A percentile compares a stretch with the other conserved stretches of the same genome.
These are phyloP conservation scores for Rhexocercosporidium sp. DNA, from an alignment of 2,329 filamentous ascomycete genomes.

Conservation along the genomic window DNA sequence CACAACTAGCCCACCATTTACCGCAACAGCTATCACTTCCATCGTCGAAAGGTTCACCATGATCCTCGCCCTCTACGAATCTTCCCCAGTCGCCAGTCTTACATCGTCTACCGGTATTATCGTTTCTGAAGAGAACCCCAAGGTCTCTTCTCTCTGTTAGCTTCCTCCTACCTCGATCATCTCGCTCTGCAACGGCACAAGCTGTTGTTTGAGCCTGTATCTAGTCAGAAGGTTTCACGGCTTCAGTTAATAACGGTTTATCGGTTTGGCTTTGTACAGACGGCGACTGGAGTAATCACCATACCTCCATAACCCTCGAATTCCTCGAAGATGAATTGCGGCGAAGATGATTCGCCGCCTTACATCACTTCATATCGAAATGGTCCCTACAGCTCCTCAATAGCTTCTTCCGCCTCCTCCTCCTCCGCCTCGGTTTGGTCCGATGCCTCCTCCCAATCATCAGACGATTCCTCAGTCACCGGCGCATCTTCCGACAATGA, in stretches of 20 bases:
- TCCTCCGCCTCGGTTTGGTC: slow-evolving; percentile 76
- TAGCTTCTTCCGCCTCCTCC: slow-evolving; percentile 60
- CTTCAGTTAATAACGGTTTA: slow-evolving; percentile 49
- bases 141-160: slow-evolving; percentile 48
- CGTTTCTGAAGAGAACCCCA: slow-evolving; percentile 55
- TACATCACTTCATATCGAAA: slow-evolving; percentile 55
- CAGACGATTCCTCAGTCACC: slow-evolving; percentile 69
- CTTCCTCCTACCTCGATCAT: slow-evolving; percentile 50
- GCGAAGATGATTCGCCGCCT: slow-evolving; percentile 58
- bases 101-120: slow-evolving; percentile 65
- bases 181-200: slow-evolving; percentile 45
- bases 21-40: slow-evolving; percentile 39
- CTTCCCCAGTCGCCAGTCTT: slow-evolving; percentile 66
- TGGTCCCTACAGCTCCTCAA: slow-evolving; percentile 69
- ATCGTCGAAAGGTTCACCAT: slow-evolving; percentile 52
- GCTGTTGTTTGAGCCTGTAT: slow-evolving; percentile 46
- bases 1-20: slow-evolving; percentile 41
- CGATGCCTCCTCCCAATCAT: slow-evolving; percentile 71
- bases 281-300: slow-evolving; percentile 58
- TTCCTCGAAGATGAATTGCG: slow-evolving; percentile 62
- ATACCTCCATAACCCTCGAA: slow-evolving; percentile 36
- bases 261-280: slow-evolving; percentile 56
- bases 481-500: slow-evolving; percentile 33
- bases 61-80: slow-evolving; percentile 58
- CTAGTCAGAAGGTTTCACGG: slow-evolving; percentile 49